Percentiles rank a stretch among this genome's conserved stretches.
phyloP scores from a whole-genome alignment of 1,139 yeast genomes.

The Hyphopichia fennica region DNA sequence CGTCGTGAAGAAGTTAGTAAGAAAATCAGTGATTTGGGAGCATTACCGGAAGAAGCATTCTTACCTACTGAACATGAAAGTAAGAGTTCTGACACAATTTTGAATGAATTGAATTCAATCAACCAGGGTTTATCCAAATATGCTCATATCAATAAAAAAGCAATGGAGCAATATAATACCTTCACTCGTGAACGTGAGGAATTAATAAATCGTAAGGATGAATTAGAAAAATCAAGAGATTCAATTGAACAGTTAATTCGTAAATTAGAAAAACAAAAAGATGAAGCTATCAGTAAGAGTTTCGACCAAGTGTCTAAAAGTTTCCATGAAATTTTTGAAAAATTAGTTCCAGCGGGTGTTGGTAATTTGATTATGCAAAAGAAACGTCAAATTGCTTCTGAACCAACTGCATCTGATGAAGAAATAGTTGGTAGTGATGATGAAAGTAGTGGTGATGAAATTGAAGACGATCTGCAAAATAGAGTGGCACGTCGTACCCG shows the following conservation, averaged over 20 bases:
- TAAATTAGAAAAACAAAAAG: conserved; percentile 76
- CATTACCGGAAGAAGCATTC: conserved; percentile 84
- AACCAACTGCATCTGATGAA: conserved; percentile 3
- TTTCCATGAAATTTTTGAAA: conserved; percentile 73
- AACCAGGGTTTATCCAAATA: conserved; percentile 61
- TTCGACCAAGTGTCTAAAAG: conserved; percentile 74
- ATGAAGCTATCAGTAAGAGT: conserved; percentile 77
- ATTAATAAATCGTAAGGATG: conserved; percentile 62
- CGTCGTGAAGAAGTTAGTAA: conserved; percentile 74
- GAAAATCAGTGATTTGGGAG: conserved; percentile 80
- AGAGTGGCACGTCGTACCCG: conserved; percentile 11
- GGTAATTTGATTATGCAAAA: conserved; percentile 73
- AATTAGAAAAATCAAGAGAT: conserved; percentile 65
- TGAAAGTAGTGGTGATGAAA: conserved; percentile 14
- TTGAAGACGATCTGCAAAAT: conserved; percentile 16
- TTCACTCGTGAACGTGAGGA: conserved; percentile 76
- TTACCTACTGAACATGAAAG: conserved; percentile 39
- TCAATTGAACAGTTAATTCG: conserved; percentile 74
- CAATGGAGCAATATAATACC: conserved; percentile 78
- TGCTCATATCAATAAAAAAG: conserved; percentile 85
- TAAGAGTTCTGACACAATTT: conserved; percentile 52
- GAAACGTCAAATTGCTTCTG: conserved; percentile 21
- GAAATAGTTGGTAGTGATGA: conserved; percentile 4
- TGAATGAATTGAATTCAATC: conserved; percentile 55
- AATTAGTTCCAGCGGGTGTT: conserved; percentile 78